Evolutionary conservation across 164 flowering plant genomes (phyloP).

Genomic region (Kalanchoe fedtschenkoi): DNA sequence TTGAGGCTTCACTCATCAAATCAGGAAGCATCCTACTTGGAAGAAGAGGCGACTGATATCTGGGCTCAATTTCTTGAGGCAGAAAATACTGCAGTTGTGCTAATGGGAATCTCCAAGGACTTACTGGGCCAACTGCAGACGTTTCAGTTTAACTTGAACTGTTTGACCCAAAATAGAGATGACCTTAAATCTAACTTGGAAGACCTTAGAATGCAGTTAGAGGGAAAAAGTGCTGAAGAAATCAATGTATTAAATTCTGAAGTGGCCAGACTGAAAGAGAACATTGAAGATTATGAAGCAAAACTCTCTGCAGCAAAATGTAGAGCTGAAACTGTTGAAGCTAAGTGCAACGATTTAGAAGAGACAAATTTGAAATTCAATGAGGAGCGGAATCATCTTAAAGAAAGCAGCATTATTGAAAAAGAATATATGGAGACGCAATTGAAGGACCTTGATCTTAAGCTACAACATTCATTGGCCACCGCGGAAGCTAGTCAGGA

Average conservation of each 20-base stretch:
- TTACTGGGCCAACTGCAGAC: slow-evolving; percentile 41
- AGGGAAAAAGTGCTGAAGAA: slow-evolving; percentile 27
- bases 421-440: slow-evolving; percentile 32
- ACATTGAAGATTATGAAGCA: slow-evolving; percentile 26
- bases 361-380: slow-evolving; percentile 42
- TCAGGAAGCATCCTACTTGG: slow-evolving; percentile 35
- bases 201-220: slow-evolving; percentile 18
- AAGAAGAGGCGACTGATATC: slow-evolving; percentile 36
- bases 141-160: slow-evolving; percentile 44
- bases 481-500: slow-evolving; percentile 58
- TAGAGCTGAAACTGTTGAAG: slow-evolving; percentile 42
- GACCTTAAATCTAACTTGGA: slow-evolving; percentile 37
- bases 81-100: slow-evolving; percentile 50
- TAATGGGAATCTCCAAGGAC: slow-evolving; percentile 55
- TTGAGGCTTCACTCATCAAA: slow-evolving; percentile 31
- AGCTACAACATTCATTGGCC: slow-evolving; percentile 42
- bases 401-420: slow-evolving; percentile 23
- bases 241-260: slow-evolving; percentile 24
- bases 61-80: slow-evolving; percentile 49
- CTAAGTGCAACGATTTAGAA: slow-evolving; percentile 27
- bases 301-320: slow-evolving; percentile 28
- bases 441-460: slow-evolving; percentile 32
- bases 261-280: slow-evolving; percentile 27
- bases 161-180: slow-evolving; percentile 37
- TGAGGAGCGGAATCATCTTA: slow-evolving; percentile 39